Base-by-base conservation (phyloP, 106 monocot genomes). In the Allium fistulosum region DNA sequence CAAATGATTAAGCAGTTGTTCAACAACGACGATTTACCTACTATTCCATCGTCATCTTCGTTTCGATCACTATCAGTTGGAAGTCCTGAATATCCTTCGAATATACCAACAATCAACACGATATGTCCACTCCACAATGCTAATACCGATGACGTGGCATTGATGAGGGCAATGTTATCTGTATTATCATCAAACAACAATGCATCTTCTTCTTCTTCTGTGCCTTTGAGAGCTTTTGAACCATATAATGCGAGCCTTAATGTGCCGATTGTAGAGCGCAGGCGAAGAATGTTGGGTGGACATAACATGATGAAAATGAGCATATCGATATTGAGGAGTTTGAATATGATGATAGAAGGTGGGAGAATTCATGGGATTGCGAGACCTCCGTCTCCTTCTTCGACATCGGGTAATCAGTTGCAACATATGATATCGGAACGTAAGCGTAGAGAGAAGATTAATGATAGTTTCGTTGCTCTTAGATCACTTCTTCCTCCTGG, bases 361-460 rank as follows among this genome's bases (percentile, higher is more conserved):
- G 61, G 27, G 2, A 26, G 22, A 46, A 13, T 12, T 10, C 17
- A 50, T 4, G 56, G 66, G 16, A 65, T 62, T 46, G 0, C 66
- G 6, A 61, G 22, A 17, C 53, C 75, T 3, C 79, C 61, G 3
- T 5, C 37, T 37, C 37, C 37, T 37, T 5, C 37, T 37, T 5
- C 5, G 37, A 37, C 4, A 4, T 6, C 10, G 1, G 69, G 50
- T 22, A 84, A 76, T 64, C 96, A 99, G 73, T 53, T 81, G 72
- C 86, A 89, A 13, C 97, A 93, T 71, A 77, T 86, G 78, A 84
- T 96, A 51, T 84, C 91, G 2, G 96, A 96, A 71, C 81, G 96
- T n/a, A 88, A 77, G 53, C 72, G 96, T 3, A 69, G 96, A 4
- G 82, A 86, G 78, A 88, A 80, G 66, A 68, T 92, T 13, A 88